Percentiles rank a stretch among this genome's conserved stretches.
These are phyloP conservation scores for Diaporthe caulivora DNA, from an alignment of 2,329 filamentous ascomycete genomes.

Conservation along the genomic window DNA sequence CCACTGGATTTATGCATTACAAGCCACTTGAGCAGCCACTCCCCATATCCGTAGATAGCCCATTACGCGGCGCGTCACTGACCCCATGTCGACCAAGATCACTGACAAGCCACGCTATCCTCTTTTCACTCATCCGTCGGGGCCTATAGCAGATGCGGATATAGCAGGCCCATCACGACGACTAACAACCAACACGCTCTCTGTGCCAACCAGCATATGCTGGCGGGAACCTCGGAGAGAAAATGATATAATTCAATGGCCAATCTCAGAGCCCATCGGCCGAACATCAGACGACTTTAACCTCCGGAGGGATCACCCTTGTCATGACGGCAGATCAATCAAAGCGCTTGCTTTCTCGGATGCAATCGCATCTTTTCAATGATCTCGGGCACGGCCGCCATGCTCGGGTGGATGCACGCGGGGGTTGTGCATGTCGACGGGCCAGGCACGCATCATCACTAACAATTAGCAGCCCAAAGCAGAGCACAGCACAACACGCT, in stretches of 20 bases:
- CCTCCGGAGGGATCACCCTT: constrained; percentile 20
- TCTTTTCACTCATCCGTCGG: not conserved
- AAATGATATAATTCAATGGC: not conserved
- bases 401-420: not conserved
- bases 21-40: too few species aligned
- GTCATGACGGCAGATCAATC: constrained; percentile 20
- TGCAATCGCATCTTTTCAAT: constrained; percentile 15
- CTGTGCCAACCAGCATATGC: not conserved
- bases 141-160: not conserved
- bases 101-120: not conserved
- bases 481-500: not conserved
- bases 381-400: not conserved
- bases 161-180: not conserved
- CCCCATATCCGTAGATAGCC: not conserved
- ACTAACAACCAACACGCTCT: not conserved
- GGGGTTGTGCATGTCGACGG: not conserved
- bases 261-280: constrained; percentile 13
- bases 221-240: constrained; percentile 8
- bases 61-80: not conserved
- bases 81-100: not conserved
- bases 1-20: too few species aligned
- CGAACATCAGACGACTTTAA: constrained; percentile 28
- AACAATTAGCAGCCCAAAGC: not conserved
- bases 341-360: constrained; percentile 8
- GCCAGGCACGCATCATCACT: not conserved